Base-by-base conservation (phyloP, 2,329 filamentous ascomycete species). In the Dactylella cylindrospora region DNA sequence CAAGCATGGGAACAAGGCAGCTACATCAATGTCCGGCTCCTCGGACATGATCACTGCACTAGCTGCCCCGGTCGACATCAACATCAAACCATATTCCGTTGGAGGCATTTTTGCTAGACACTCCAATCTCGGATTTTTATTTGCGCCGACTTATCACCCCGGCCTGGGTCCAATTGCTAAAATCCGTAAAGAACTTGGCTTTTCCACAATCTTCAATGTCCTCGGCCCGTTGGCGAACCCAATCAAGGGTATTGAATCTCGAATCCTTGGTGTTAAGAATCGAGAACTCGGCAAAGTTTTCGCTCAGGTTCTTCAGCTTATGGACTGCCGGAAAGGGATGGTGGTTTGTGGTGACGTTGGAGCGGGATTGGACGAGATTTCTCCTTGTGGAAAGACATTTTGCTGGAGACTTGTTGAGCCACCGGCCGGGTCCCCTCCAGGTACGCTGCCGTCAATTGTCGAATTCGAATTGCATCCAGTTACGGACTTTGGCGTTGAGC, bases 191-290 rank as follows among this genome's bases (percentile, higher is more conserved):
- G 86, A 94, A 72, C 81, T 98, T 17, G 91, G 91, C 57, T 91
- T 93, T 79, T 84, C 93, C 69, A 98, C 93, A 1, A 91, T 98
- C 67, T 98, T 98, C 82, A 98, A 98, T 74, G 82, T 98, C 12
- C 80, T 98, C 43, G 93, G 93, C 0, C 93, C 93, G 0, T 78
- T 98, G 22, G 86, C 90, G 38, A 97, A 97, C 73, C 93, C 93
- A 0, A 81, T 95, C 13, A 88, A 96, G 70, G 67, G 67, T 1
- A 82, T 98, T 59, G 93, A 98, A 75, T 90, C 90, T 9, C 84
- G 93, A 23, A 82, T 98, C 57, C 82, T 98, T n/a, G 93, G 93
- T 64, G 91, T 98, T 22, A 91, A 90, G 12, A 83, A 93, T 65
- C 82, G 85, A 70, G 87, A 90, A 68, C 83, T 98, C 15, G 93